Base-by-base conservation (phyloP, 108 stramenopile species). In the Nitzschia sp. region DNA sequence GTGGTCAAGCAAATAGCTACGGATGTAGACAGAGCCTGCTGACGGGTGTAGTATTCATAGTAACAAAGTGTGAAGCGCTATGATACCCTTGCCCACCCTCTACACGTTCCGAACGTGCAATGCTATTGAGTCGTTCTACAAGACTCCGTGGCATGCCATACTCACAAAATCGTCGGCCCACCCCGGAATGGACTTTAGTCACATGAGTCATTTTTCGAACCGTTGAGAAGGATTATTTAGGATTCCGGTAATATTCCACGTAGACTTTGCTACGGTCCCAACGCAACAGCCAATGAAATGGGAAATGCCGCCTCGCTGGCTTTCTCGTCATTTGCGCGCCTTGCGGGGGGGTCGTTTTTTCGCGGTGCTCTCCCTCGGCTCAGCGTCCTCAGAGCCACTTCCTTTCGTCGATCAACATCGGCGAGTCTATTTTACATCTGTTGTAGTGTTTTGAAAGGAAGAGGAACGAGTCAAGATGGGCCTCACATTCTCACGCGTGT, bases 401-500 rank as follows among this genome's bases (percentile, higher is more conserved):
- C 61, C 38, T 62, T 62, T 42, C 42, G 36, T 46, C 49, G 13
- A 65, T 25, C 30, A 58, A 33, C 45, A 45, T 65, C 27, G 64
- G 30, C 47, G 21, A 48, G 21, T 67, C 54, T 55, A 38, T 55
- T 51, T 62, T 25, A 25, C 33, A 42, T 42, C 33, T 31, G 36
- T 25, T 26, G 28, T 56, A 54, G 33, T 55, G 66, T 55, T 29
- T 54, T 19, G 54, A 51, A 67, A 61, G 48, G 31, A 73, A 56
- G 35, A 71, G 29, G 29, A 59, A 61, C 5, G 9, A 51, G 35
- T 59, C 82, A 94, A 81, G 62, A 94, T 94, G 93, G 93, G 93
- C 78, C 81, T 94, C 59, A 88, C 93, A 33, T 90, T 94, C 76
- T 94, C 93, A 69, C 78, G 85, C 60, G 79, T 94, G 54, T 94